Evolutionary conservation across 2,329 filamentous ascomycete species (phyloP).

Genomic region (Xylaria multiplex): DNA sequence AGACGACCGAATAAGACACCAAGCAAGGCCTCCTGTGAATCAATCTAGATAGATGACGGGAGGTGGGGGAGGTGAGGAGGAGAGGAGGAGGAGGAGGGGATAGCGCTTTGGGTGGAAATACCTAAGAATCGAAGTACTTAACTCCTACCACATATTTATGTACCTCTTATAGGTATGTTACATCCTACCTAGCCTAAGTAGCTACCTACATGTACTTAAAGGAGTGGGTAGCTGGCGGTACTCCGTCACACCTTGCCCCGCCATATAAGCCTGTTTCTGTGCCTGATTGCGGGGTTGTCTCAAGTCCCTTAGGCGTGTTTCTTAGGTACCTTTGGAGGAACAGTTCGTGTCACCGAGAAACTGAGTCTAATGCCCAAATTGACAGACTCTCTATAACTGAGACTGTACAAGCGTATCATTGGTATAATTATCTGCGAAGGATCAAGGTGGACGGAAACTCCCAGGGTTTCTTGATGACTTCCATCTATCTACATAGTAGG

Average conservation of each 20-base stretch:
- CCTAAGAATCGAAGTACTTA: neutral
- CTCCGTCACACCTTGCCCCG: slow-evolving; percentile 7
- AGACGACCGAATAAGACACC: slow-evolving; percentile 18
- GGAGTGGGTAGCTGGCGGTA: neutral
- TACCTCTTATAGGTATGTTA: neutral
- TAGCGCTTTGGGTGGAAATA: too few relatives aligned
- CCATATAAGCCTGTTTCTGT: neutral
- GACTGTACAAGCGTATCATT: neutral
- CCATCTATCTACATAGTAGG: neutral
- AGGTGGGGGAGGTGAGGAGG: too few relatives aligned
- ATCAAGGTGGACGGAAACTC: neutral
- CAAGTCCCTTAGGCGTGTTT: too few relatives aligned
- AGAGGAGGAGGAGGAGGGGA: too few relatives aligned
- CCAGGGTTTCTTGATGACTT: neutral
- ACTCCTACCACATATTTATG: too few relatives aligned
- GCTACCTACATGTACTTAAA: neutral
- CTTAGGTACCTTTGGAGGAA: too few relatives aligned
- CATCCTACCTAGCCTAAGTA: neutral
- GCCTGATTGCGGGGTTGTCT: slow-evolving; percentile 1
- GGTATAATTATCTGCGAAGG: neutral
- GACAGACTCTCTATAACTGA: too few relatives aligned
- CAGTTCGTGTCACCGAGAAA: too few relatives aligned
- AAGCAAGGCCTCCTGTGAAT: slow-evolving; percentile 10
- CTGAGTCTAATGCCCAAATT: too few relatives aligned
- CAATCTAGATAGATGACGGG: neutral